Base-by-base conservation (phyloP, 108 stramenopile genomes). In the Cyclostephanos invisitatus region DNA sequence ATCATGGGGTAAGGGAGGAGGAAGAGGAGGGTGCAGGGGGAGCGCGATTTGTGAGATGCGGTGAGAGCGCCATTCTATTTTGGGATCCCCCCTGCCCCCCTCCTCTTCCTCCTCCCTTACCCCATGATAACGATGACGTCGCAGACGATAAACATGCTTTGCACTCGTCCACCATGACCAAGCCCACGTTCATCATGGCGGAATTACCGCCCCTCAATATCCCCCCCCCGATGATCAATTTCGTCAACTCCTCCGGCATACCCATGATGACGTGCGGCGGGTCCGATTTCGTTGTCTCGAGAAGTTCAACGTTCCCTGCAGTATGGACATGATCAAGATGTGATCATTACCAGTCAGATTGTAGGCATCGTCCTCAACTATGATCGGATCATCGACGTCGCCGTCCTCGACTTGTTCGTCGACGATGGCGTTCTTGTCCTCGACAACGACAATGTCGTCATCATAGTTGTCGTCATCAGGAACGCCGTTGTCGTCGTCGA, bases 81-180 rank as follows among this genome's bases (percentile, higher is more conserved):
- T n/a, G n/a, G n/a, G n/a, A n/a, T n/a, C n/a, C n/a, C n/a, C n/a
- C n/a, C n/a, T n/a, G n/a, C n/a, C 32, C 4, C 32, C 32, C 32
- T 32, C 32, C 32, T 32, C 32, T 32, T 32, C 32, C 32, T 32
- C 32, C 32, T 32, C 32, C 32, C 25, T 21, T 21, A 25, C 18
- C 24, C 55, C 55, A 56, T 2, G 55, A 56, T 11, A 11, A 7
- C 7, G 40, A 40, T 11, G 40, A 7, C 40, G 36, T 6, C 36
- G 36, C 3, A 3, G 40, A 40, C 9, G 56, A 57, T 29, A 94
- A 67, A 71, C 91, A 94, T 4, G 91, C 90, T 84, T 96, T 93
- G 1, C 96, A 96, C 75, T 98, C 97, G 83, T 98, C 97, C 1
- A 98, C 94, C 7, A 96, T 94, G 1, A 98, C 92, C 44, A 81